A percentile compares a stretch with the other conserved stretches of the same genome.
These are phyloP conservation scores for Lepidium campestre DNA, from an alignment of 441 rosid genomes.

Conservation along the genomic window DNA sequence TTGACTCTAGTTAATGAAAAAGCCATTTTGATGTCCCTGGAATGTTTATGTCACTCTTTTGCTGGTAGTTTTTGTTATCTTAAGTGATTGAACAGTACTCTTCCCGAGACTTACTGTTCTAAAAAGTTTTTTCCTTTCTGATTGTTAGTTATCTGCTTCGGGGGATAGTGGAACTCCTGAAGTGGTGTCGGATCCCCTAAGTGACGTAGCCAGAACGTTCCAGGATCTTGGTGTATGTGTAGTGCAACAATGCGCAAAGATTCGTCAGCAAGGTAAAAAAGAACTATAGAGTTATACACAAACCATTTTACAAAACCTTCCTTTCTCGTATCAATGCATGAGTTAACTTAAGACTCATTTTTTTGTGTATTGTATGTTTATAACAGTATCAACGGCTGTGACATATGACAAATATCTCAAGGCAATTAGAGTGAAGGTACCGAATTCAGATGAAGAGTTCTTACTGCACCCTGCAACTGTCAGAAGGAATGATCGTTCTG, in stretches of 20 bases:
- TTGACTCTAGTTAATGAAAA: background rate
- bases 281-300: background rate
- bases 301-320: background rate
- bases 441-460: conserved; percentile 86
- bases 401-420: conserved; percentile 68
- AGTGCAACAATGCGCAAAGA: conserved; percentile 95
- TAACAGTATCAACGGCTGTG: conserved; percentile 84
- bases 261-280: conserved; percentile 82
- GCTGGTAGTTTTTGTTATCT: background rate
- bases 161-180: conserved; percentile 94
- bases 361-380: conserved; percentile 3
- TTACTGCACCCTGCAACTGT: conserved; percentile 91
- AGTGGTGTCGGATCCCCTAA: conserved; percentile 85
- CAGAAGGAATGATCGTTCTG: conserved; percentile 86
- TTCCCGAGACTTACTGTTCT: background rate
- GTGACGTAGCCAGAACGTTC: conserved; percentile 77
- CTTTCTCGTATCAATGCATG: background rate
- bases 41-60: background rate
- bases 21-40: background rate
- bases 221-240: conserved; percentile 90
- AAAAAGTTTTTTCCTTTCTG: background rate
- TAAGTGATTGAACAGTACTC: background rate
- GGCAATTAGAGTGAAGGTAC: conserved; percentile 86
- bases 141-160: conserved; percentile 76
- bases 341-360: background rate